Percentiles rank a stretch among this genome's conserved stretches.
Evolutionary conservation across 2,329 filamentous ascomycete species (phyloP).

Genomic region (Beauveria sp.): DNA sequence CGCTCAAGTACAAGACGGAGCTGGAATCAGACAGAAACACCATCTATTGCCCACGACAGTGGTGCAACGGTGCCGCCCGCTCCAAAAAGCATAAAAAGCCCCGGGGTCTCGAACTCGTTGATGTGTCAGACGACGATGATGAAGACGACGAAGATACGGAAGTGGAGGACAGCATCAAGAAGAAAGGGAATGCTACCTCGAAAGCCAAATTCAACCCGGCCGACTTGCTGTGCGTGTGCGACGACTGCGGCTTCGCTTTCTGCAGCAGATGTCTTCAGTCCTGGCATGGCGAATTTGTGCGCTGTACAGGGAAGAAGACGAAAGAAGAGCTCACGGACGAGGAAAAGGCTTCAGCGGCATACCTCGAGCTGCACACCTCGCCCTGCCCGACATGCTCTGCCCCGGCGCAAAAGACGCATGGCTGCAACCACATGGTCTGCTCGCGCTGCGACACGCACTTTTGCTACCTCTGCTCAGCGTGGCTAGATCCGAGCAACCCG

Average conservation of each 20-base stretch:
- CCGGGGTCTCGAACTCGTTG: slow-evolving; percentile 52
- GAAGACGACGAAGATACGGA: slow-evolving; percentile 36
- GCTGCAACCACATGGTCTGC: slow-evolving; percentile 97
- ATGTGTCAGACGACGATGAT: slow-evolving; percentile 47
- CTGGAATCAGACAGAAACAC: slow-evolving; percentile 88
- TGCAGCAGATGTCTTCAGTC: slow-evolving; percentile 62
- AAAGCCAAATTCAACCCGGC: slow-evolving; percentile 32
- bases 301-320: slow-evolving; percentile 60
- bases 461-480: slow-evolving; percentile 89
- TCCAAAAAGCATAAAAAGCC: slow-evolving; percentile 68
- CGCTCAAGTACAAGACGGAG: slow-evolving; percentile 84
- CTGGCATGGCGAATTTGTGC: slow-evolving; percentile 85
- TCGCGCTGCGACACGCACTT: slow-evolving; percentile 86
- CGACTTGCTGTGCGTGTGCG: slow-evolving; percentile 74
- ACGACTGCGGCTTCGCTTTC: slow-evolving; percentile 84
- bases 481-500: slow-evolving; percentile 72
- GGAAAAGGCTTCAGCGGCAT: slow-evolving; percentile 80
- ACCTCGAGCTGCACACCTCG: slow-evolving; percentile 72
- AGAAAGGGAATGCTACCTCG: slow-evolving; percentile 16
- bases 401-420: slow-evolving; percentile 81
- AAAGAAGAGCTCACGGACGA: slow-evolving; percentile 69
- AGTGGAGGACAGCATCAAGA: slow-evolving; percentile 24
- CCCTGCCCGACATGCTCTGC: slow-evolving; percentile 82
- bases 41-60: slow-evolving; percentile 82
- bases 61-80: slow-evolving; percentile 84